Base-by-base conservation (phyloP, 345 rosid species). In the Brassica incana region DNA sequence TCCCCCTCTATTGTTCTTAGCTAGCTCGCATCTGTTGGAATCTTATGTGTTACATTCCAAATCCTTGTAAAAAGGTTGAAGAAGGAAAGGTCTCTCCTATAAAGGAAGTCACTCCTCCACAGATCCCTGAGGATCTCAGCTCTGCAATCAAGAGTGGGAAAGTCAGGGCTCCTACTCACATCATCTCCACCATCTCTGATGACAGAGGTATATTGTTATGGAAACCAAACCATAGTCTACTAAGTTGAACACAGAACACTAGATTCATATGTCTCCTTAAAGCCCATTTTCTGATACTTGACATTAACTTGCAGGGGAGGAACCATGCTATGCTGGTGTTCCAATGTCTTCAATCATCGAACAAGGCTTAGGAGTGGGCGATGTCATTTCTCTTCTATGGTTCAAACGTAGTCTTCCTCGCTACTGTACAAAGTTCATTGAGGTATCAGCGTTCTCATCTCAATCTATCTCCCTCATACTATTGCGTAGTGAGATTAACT, bases 361-460 rank as follows among this genome's bases (percentile, higher is more conserved):
- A 83, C 91, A 80, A 80, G 98, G 97, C 71, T 88, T 80, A 69
- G 99, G 98, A 56, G 95, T 93, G 58, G 99, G 99, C 64, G 98
- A 96, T 81, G 97, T 93, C 76, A 92, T 92, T 79, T 92, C 97
- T 58, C 92, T 93, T 20, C 82, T 93, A 77, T 95, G 99, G 99
- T 95, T 93, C 88, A 93, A 95, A 43, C 95, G 98, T 36, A 95
- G 99, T 84, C 97, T 95, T 84, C 99, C 99, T 33, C 91, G 97
- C 18, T 95, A 95, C 82, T 95, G 97, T 82, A 88, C 98, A 32
- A 88, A 93, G 52, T 96, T 96, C 79, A 90, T 96, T 32, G 98
- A 95, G 95, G 98, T 90, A 83, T 52, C 71, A 11, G 72, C 40
- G 73, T 70, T 52, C 7, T 25, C 33, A 11, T 63, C 65, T 64